Conservation (phyloP, 441 rosid genomes). For the Corymbia citriodora region DNA sequence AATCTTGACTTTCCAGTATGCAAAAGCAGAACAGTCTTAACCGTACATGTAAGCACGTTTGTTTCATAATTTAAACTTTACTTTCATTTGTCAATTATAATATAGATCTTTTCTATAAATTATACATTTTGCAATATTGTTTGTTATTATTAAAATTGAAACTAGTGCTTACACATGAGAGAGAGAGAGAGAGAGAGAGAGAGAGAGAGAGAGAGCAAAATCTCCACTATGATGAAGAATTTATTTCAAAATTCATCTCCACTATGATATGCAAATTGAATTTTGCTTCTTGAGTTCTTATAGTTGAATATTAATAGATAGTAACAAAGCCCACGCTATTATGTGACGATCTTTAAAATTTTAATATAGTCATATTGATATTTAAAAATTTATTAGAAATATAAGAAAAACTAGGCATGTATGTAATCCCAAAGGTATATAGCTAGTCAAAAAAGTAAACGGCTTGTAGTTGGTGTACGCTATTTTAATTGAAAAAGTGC, state of each 20-base stretch:
- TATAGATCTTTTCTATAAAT: not conserved
- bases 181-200: not conserved
- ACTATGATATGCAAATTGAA: not conserved
- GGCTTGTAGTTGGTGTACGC: too few species aligned
- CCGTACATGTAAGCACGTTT: not conserved
- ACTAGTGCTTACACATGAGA: not conserved
- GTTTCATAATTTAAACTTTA: not conserved
- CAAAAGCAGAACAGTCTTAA: accelerated
- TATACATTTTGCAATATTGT: too few species aligned
- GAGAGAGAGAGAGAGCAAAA: too few species aligned
- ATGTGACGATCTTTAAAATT: not conserved
- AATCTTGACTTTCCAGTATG: not conserved
- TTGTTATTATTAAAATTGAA: not conserved
- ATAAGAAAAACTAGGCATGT: too few species aligned
- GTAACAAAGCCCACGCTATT: not conserved
- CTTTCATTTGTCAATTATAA: not conserved
- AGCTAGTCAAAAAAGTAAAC: too few species aligned
- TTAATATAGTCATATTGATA: too few species aligned
- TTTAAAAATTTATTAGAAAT: too few species aligned
- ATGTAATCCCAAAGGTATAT: too few species aligned
- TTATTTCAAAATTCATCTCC: not conserved
- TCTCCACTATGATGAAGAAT: not conserved
- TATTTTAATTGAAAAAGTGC: too few species aligned
- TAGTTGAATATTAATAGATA: not conserved
- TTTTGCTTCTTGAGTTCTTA: not conserved